These are phyloP conservation scores for Yamadazyma olivae DNA, from an alignment of 805 yeast species.

Conservation along the genomic window DNA sequence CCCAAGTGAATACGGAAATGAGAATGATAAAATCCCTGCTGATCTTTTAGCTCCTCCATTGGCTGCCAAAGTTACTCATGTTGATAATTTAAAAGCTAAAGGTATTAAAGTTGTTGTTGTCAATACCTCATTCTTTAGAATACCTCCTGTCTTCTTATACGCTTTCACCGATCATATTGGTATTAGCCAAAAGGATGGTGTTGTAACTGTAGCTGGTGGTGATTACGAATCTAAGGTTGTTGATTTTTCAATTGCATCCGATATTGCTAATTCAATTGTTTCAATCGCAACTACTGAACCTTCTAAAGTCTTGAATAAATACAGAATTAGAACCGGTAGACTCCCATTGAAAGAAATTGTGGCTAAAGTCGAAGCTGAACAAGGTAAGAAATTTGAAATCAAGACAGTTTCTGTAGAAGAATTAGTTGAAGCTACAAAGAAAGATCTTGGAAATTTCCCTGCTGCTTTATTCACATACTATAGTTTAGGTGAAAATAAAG, in stretches of 20 bases:
- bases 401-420: background rate
- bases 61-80: conserved; percentile 26
- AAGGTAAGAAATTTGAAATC: conserved; percentile 2
- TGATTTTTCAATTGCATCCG: conserved; percentile 33
- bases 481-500: conserved; percentile 1
- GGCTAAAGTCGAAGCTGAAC: background rate
- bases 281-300: conserved; percentile 37
- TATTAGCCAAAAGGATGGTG: conserved; percentile 29
- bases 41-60: conserved; percentile 31
- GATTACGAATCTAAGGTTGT: conserved; percentile 29
- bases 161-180: conserved; percentile 36
- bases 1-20: conserved; percentile 61
- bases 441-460: background rate
- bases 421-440: background rate
- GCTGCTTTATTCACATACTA: conserved; percentile 2
- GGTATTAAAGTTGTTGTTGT: conserved; percentile 50
- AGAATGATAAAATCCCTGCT: conserved; percentile 22
- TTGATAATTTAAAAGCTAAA: conserved; percentile 27
- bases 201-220: conserved; percentile 43
- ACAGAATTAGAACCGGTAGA: conserved; percentile 42
- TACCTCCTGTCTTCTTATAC: conserved; percentile 22
- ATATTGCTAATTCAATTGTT: conserved; percentile 45
- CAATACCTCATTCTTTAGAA: conserved; percentile 32
- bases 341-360: conserved; percentile 37
- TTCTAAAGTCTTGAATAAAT: conserved; percentile 37